Evolutionary conservation across 2,329 filamentous ascomycete genomes (phyloP).

Genomic region (Ophiostoma novo-ulmi): DNA sequence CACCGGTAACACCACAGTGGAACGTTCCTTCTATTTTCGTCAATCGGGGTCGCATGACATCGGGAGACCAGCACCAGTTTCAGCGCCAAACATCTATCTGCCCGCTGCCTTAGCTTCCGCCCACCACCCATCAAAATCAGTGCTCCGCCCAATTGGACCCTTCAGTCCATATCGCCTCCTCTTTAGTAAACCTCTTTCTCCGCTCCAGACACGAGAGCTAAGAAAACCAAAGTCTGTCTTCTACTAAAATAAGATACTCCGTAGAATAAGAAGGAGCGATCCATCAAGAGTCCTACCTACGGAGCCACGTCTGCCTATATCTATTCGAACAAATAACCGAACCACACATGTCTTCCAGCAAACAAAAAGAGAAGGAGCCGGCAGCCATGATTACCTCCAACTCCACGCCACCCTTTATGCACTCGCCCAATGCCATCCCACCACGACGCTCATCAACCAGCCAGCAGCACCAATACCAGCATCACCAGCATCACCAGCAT

Average conservation of each 20-base stretch:
- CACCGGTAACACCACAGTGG: conserved; percentile 19
- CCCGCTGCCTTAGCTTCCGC: conserved; percentile 15
- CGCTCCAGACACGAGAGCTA: not conserved
- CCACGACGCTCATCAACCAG: conserved; percentile 66
- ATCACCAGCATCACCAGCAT: conserved; percentile 26
- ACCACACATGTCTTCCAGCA: conserved; percentile 18
- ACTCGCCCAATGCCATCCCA: conserved; percentile 63
- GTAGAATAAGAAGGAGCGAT: conserved; percentile 9
- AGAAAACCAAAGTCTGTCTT: not conserved
- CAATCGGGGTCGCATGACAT: conserved; percentile 21
- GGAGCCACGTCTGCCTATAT: not conserved
- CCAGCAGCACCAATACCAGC: conserved; percentile 35
- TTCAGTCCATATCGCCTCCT: conserved; percentile 1
- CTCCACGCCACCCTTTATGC: conserved; percentile 34
- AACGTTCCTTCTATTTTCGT: conserved; percentile 19
- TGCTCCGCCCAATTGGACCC: conserved; percentile 7
- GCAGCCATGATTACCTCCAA: conserved; percentile 26
- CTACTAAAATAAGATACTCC: not conserved
- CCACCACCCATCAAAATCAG: not conserved
- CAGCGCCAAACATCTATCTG: conserved; percentile 11
- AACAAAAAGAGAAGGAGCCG: conserved; percentile 26
- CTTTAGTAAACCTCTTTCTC: not conserved
- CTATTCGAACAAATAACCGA: not conserved
- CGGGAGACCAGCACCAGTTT: conserved; percentile 14
- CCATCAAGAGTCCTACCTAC: conserved; percentile 8